These are phyloP conservation scores for Magnusiomyces fungicola DNA, from an alignment of 1,139 yeast genomes.

Conservation along the genomic window DNA sequence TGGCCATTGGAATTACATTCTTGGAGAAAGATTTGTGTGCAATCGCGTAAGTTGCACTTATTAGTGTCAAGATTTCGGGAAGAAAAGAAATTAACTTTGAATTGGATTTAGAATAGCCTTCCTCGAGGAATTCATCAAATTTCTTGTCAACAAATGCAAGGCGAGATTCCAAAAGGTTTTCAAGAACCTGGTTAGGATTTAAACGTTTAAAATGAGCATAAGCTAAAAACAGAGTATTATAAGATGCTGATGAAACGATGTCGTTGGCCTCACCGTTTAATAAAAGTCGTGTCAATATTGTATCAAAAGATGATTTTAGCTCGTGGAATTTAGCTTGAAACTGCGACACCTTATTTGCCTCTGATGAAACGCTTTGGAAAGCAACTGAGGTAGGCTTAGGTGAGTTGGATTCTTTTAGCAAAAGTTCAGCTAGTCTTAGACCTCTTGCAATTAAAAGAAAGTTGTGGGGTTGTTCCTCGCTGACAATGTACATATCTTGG, in stretches of 20 bases:
- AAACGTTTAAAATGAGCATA: constrained; percentile 17
- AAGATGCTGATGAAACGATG: constrained; percentile 5
- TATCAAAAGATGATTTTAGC: constrained; percentile 4
- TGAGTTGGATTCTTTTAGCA: constrained; percentile 4
- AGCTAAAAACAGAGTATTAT: constrained; percentile 20
- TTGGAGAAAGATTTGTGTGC: constrained; percentile 21
- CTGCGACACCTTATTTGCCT: constrained; percentile 2
- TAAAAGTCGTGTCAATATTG: constrained; percentile 11
- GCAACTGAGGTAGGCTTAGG: neutral
- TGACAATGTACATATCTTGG: neutral
- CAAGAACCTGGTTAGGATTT: constrained; percentile 15
- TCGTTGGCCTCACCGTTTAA: constrained; percentile 13
- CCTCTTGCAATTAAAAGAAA: constrained; percentile 16
- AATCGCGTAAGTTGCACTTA: constrained; percentile 19
- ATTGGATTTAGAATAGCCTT: neutral
- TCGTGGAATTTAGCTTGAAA: constrained; percentile 8
- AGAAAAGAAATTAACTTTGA: neutral
- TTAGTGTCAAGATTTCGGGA: constrained; percentile 15
- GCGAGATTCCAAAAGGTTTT: constrained; percentile 13
- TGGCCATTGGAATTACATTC: constrained; percentile 19
- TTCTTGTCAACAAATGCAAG: constrained; percentile 4
- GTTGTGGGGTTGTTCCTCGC: constrained; percentile 7
- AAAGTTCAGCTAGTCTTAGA: constrained; percentile 13
- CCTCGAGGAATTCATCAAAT: neutral
- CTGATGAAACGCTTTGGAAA: neutral